phyloP scores from a whole-genome alignment of 176 grass and related monocot genomes.

The Carex pumila region DNA sequence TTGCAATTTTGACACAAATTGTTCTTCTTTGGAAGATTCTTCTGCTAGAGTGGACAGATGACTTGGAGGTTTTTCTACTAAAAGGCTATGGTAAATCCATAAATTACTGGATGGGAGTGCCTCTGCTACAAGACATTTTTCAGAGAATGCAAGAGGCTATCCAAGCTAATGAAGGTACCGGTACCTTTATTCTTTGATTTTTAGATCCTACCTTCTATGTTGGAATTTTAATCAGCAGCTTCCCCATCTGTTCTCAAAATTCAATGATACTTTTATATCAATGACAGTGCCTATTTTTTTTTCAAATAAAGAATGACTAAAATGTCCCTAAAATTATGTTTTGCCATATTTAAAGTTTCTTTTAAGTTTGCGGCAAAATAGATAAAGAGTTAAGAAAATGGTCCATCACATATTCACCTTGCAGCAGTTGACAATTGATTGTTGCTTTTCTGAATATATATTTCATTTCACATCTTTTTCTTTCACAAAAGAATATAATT shows the following conservation, averaged over 20 bases:
- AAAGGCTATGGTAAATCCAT: constrained; percentile 96
- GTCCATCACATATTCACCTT: background rate
- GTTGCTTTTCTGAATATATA: background rate
- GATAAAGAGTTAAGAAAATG: background rate
- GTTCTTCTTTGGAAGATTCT: constrained; percentile 46
- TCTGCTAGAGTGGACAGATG: constrained; percentile 92
- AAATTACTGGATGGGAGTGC: constrained; percentile 87
- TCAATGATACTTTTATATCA: background rate
- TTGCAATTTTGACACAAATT: background rate
- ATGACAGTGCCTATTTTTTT: background rate
- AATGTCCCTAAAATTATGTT: background rate
- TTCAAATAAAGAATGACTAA: background rate
- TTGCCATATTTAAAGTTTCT: background rate
- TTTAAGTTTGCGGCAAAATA: background rate
- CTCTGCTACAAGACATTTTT: constrained; percentile 72
- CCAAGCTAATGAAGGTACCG: constrained; percentile 73
- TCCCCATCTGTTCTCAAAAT: background rate
- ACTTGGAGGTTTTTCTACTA: constrained; percentile 83
- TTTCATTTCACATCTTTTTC: background rate
- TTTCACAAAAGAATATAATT: background rate
- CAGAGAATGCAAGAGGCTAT: constrained; percentile 88
- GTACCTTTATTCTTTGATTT: constrained; percentile 25
- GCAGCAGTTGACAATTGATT: background rate
- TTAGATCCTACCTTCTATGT: background rate
- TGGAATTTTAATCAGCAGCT: background rate